These are phyloP conservation scores for Aspergillus ochraceus DNA, from an alignment of 2,329 filamentous ascomycete genomes.

Conservation along the genomic window DNA sequence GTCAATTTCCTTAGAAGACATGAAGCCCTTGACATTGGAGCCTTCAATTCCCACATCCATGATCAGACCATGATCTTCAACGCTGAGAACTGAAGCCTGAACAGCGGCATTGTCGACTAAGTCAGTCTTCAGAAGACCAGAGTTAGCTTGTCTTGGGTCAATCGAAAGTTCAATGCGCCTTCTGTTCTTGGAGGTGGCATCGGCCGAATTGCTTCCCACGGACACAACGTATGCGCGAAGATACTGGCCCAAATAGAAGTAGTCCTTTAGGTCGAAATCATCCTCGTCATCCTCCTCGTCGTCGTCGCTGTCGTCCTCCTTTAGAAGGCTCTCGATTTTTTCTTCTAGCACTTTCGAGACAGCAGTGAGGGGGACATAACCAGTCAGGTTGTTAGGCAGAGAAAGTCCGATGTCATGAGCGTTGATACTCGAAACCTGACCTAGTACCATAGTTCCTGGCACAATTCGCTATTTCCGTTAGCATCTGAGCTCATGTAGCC, in stretches of 20 bases:
- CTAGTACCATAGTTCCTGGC: conserved; percentile 83
- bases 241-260: conserved; percentile 86
- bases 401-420: conserved; percentile 75
- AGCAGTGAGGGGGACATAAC: conserved; percentile 88
- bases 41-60: conserved; percentile 84
- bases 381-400: conserved; percentile 88
- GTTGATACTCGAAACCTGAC: conserved; percentile 80
- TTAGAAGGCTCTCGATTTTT: conserved; percentile 67
- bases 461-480: conserved; percentile 66
- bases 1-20: conserved; percentile 80
- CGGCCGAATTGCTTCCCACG: conserved; percentile 59
- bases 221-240: conserved; percentile 80
- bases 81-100: conserved; percentile 83
- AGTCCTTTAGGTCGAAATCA: conserved; percentile 68
- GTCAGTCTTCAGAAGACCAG: conserved; percentile 69
- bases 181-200: conserved; percentile 63
- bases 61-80: conserved; percentile 93
- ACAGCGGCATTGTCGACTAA: conserved; percentile 74
- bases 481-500: conserved; percentile 22
- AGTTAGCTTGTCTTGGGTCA: conserved; percentile 75
- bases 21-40: conserved; percentile 72
- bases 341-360: conserved; percentile 78
- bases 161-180: conserved; percentile 86
- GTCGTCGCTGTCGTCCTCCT: conserved; percentile 59
- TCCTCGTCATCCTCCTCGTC: conserved; percentile 53